Conservation (phyloP, 148 eudicot genomes). For the Suaeda aralocaspica region DNA sequence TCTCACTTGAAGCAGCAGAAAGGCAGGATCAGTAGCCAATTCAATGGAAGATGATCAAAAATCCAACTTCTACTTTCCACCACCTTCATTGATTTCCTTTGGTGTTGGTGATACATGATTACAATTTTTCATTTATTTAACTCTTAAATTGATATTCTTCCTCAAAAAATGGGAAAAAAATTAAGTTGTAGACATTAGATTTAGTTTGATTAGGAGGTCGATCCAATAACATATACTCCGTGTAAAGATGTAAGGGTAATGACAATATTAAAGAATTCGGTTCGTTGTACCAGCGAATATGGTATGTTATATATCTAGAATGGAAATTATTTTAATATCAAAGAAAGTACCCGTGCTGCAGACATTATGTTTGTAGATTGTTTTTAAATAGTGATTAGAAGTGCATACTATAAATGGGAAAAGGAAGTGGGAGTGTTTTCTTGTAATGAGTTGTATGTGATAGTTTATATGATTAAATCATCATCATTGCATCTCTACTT, state of each 20-base stretch:
- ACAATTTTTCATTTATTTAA: background rate
- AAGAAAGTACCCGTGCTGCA: no score
- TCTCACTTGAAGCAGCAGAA: conserved; percentile 16
- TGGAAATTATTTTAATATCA: no score
- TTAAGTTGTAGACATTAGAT: background rate
- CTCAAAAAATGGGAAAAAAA: no score
- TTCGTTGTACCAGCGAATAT: no score
- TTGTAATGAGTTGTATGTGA: conserved; percentile 2
- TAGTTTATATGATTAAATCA: no score
- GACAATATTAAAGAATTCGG: no score
- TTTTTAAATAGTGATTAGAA: conserved; percentile 23
- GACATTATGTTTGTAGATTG: conserved; percentile 6
- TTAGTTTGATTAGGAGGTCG: background rate
- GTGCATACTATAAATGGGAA: conserved; percentile 31
- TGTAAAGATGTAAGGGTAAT: background rate
- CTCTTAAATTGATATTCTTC: no score
- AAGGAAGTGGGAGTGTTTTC: conserved; percentile 11
- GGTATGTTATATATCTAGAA: no score
- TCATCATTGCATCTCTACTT: conserved; percentile 13
- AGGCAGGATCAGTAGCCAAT: conserved; percentile 4
- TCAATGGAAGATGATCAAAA: background rate
- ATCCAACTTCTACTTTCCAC: conserved; percentile 25
- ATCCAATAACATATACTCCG: no score
- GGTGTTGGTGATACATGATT: conserved; percentile 79
- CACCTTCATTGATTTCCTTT: conserved; percentile 78